Conservation (phyloP, 768 basidiomycete genomes). For the Psilocybe sp. region DNA sequence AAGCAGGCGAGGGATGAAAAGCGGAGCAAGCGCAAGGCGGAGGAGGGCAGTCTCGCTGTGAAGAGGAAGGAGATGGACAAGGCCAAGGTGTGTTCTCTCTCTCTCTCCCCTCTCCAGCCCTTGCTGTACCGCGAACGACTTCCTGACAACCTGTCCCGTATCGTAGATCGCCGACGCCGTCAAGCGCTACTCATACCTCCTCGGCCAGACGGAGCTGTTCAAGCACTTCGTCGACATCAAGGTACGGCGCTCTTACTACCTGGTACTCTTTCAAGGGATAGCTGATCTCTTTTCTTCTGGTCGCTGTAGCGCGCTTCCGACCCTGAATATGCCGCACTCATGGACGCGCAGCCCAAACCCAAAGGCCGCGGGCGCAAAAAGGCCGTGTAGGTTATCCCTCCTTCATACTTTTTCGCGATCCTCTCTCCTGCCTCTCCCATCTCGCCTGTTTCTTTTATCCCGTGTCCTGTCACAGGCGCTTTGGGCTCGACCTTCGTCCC, state of each 20-base stretch:
- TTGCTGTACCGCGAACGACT: background rate
- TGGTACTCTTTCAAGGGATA: background rate
- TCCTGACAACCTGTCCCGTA: constrained; percentile 9
- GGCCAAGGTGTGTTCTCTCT: constrained; percentile 59
- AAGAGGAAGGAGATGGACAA: constrained; percentile 87
- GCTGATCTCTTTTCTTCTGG: background rate
- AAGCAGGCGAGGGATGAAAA: constrained; percentile 32
- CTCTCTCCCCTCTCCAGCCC: no score
- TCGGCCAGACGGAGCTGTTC: constrained; percentile 97
- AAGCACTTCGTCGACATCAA: constrained; percentile 98
- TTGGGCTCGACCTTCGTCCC: no score
- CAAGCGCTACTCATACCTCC: constrained; percentile 95
- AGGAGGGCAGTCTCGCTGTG: constrained; percentile 48
- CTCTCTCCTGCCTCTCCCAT: background rate
- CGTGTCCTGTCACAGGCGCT: no score
- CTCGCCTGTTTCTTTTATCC: no score
- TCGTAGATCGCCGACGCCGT: constrained; percentile 85
- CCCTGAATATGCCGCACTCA: constrained; percentile 86
- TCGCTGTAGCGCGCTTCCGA: constrained; percentile 73
- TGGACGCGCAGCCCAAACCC: constrained; percentile 83
- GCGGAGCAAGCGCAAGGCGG: constrained; percentile 56
- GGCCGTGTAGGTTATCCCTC: constrained; percentile 61
- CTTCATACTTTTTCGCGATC: no score
- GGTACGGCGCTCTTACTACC: constrained; percentile 37
- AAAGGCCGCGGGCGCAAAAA: constrained; percentile 88